A percentile compares a stretch with the other conserved stretches of the same genome.
These are phyloP conservation scores for Hevea brasiliensis DNA, from an alignment of 345 rosid genomes.

Conservation along the genomic window DNA sequence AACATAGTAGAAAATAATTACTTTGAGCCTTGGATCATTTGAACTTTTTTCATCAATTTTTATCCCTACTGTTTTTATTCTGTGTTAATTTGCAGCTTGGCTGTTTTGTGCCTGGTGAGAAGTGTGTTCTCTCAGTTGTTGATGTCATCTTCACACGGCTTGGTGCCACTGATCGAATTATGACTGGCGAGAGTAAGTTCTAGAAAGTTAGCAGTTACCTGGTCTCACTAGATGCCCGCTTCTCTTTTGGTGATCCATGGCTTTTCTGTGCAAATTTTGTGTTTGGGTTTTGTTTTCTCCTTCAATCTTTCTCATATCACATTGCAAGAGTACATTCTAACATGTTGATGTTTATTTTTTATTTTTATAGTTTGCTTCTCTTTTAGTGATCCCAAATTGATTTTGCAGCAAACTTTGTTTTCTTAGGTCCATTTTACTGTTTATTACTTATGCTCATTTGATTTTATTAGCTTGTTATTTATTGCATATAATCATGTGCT, in stretches of 20 bases:
- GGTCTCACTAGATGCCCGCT: neutral
- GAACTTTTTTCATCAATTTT: slow-evolving; percentile 8
- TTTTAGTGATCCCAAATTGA: neutral
- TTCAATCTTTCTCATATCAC: neutral
- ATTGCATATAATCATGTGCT: no score
- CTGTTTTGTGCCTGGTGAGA: slow-evolving; percentile 75
- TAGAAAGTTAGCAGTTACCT: neutral
- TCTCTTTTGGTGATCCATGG: neutral
- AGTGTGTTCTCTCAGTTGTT: slow-evolving; percentile 63
- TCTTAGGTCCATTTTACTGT: neutral
- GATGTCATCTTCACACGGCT: slow-evolving; percentile 90
- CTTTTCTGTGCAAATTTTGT: neutral
- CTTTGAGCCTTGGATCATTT: neutral
- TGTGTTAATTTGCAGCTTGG: slow-evolving; percentile 66
- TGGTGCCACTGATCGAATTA: slow-evolving; percentile 89
- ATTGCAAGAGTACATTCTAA: neutral
- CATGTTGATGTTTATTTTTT: neutral
- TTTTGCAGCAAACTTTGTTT: no score
- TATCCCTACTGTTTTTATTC: neutral
- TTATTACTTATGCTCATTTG: no score
- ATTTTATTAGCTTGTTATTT: no score
- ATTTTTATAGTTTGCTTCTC: neutral
- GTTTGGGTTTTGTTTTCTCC: neutral
- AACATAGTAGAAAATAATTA: neutral
- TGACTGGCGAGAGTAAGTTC: slow-evolving; percentile 91